Percentiles rank a stretch among this genome's conserved stretches.
Evolutionary conservation across 2,329 filamentous ascomycete species (phyloP).

Genomic region (Teratosphaeria viscida): DNA sequence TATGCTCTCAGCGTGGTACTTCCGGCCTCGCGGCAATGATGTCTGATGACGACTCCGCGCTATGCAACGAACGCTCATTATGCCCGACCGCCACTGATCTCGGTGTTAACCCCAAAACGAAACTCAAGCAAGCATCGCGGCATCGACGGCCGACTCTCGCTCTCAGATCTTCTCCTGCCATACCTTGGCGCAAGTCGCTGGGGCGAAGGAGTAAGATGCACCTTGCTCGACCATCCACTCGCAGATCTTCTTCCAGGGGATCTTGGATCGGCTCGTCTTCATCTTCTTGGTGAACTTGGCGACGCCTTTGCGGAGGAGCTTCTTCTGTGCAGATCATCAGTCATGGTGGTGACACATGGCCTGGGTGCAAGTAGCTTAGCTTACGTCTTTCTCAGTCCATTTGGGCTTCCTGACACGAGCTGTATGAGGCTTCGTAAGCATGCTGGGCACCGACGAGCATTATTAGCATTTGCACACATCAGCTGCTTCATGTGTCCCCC

Average conservation of each 20-base stretch:
- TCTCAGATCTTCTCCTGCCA: slow-evolving; percentile 37
- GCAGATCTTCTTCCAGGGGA: slow-evolving; percentile 50
- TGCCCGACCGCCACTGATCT: neutral
- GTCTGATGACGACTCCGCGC: neutral
- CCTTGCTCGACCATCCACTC: slow-evolving; percentile 43
- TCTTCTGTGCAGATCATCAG: slow-evolving; percentile 17
- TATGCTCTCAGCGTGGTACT: neutral
- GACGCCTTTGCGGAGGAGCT: slow-evolving; percentile 17
- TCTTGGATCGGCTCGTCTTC: slow-evolving; percentile 23
- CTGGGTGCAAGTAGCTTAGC: slow-evolving; percentile 34
- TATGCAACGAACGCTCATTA: neutral
- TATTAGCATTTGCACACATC: neutral
- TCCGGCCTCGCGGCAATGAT: neutral
- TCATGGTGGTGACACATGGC: neutral
- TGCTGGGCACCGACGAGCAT: slow-evolving; percentile 13
- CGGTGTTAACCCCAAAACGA: neutral
- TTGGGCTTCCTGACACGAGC: slow-evolving; percentile 55
- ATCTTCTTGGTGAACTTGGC: slow-evolving; percentile 4
- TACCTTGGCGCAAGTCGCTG: slow-evolving; percentile 53
- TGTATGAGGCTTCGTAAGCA: slow-evolving; percentile 52
- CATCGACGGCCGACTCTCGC: neutral
- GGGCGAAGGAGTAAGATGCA: slow-evolving; percentile 49
- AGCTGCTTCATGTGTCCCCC: neutral
- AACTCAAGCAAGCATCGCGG: neutral
- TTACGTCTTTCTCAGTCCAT: slow-evolving; percentile 55